A percentile compares a stretch with the other conserved stretches of the same genome.
These are phyloP conservation scores for Hippophae tibetana DNA, from an alignment of 306 rosid genomes.

Conservation along the genomic window DNA sequence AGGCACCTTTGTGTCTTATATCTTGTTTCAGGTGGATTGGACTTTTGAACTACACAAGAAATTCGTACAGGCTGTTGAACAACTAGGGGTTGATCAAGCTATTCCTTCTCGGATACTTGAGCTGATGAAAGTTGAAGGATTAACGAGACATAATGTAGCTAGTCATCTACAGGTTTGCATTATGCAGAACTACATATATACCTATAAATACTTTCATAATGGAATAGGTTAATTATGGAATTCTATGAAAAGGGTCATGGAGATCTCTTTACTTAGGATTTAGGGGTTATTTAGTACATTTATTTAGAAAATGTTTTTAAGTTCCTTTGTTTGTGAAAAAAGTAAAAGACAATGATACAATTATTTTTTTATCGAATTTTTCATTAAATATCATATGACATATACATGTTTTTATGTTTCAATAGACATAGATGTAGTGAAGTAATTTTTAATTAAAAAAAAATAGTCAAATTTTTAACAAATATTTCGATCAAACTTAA, in stretches of 20 bases:
- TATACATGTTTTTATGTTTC: too few relatives aligned
- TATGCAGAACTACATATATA: not conserved
- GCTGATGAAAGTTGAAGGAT: slow-evolving; percentile 80
- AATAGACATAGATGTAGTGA: too few relatives aligned
- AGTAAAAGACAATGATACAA: too few relatives aligned
- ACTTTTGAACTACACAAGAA: slow-evolving; percentile 77
- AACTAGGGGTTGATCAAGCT: slow-evolving; percentile 91
- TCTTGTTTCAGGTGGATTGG: slow-evolving; percentile 84
- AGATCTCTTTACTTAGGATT: too few relatives aligned
- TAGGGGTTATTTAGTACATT: too few relatives aligned
- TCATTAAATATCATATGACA: too few relatives aligned
- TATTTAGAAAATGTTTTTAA: too few relatives aligned
- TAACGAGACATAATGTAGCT: slow-evolving; percentile 96
- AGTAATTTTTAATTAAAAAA: too few relatives aligned
- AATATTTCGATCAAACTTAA: too few relatives aligned
- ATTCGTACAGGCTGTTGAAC: slow-evolving; percentile 87
- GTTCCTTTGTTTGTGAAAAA: too few relatives aligned
- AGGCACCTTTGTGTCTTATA: not conserved
- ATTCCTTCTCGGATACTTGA: slow-evolving; percentile 97
- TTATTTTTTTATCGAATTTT: too few relatives aligned
- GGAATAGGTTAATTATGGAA: not conserved
- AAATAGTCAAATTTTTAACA: too few relatives aligned
- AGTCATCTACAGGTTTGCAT: slow-evolving; percentile 91
- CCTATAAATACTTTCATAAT: slow-evolving; percentile 1
- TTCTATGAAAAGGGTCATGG: not conserved